These are phyloP conservation scores for Wickerhamiella allomyrinae DNA, from an alignment of 805 yeast species.

Conservation along the genomic window DNA sequence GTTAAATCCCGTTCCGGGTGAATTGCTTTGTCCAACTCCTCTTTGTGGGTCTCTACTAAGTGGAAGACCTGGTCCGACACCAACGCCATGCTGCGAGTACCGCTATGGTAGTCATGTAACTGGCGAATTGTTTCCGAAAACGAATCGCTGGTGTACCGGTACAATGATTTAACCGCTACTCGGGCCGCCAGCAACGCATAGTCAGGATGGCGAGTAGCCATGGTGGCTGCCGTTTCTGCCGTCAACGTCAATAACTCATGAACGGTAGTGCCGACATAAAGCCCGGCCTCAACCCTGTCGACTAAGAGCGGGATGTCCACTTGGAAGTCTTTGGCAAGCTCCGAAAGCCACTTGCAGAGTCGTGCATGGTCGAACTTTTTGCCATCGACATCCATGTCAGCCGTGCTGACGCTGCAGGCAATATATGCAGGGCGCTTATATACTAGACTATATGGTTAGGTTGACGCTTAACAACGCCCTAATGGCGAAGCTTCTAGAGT, in stretches of 20 bases:
- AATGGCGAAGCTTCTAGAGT: no score
- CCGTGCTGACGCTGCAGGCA: no score
- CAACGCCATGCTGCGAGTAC: slow-evolving; percentile 45
- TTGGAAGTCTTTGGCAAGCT: slow-evolving; percentile 26
- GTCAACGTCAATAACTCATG: slow-evolving; percentile 33
- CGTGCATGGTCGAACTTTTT: neutral
- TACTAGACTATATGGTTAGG: no score
- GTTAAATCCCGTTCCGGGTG: slow-evolving; percentile 54
- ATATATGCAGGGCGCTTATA: no score
- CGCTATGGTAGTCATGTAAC: slow-evolving; percentile 50
- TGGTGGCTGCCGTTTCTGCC: slow-evolving; percentile 89
- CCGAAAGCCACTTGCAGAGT: neutral
- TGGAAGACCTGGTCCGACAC: slow-evolving; percentile 46
- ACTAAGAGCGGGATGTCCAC: slow-evolving; percentile 81
- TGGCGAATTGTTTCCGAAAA: slow-evolving; percentile 58
- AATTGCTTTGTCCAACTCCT: slow-evolving; percentile 50
- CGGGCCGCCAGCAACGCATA: slow-evolving; percentile 75
- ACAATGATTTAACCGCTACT: slow-evolving; percentile 75
- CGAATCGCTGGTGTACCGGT: slow-evolving; percentile 69
- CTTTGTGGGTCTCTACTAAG: slow-evolving; percentile 42
- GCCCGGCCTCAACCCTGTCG: slow-evolving; percentile 78
- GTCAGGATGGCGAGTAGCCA: slow-evolving; percentile 93
- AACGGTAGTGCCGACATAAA: slow-evolving; percentile 78
- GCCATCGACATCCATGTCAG: neutral
- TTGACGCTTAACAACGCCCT: no score